Evolutionary conservation across 257 asterid genomes (phyloP), one percentile per base, ranked within the genome.

Genomic region (Nicotiana undulata): DNA sequence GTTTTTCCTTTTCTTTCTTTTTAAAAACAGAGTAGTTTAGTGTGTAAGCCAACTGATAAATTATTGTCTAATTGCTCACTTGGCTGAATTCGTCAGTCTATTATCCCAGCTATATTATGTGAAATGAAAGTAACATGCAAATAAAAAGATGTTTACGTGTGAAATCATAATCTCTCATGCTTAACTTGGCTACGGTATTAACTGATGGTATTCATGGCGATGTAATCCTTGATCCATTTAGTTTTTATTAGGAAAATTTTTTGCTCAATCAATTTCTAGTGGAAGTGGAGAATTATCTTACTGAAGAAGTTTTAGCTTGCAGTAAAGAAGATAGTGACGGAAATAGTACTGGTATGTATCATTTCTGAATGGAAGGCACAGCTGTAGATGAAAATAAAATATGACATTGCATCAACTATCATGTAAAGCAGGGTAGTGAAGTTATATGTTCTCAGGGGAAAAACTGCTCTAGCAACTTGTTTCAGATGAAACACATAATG

Each of bases 21-120:
- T 24, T 72, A 22, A 72, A 22, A 46, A 28, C 37, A 7, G 78
- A 24, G 17, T 46, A 29, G 40, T 72, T 72, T 46, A 46, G 61
- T 46, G 37, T 24, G 4, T 24, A 13, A 7, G 40, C 22, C 8
- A 26, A 24, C 61, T 46, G 22, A 72, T 72, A 44, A 46, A 16
- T 72, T 72, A 46, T 72, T 46, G 37, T 46, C 78, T 72, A 72
- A 24, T 72, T 72, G 60, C 40, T 72, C 78, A 72, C 78, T 24
- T 46, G 16, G 12, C 60, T 72, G 16, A 72, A 49, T 72, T 24
- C 11, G 2, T 22, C 16, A 22, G 60, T 22, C 78, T 49, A 46
- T n/a, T 46, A 49, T 3, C 26, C 24, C 61, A 49, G 59, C 59
- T 72, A 46, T 72, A 46, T 7, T 24, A 0, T 72, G 60, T 22